Evolutionary conservation across 805 yeast species (phyloP).

Genomic region (Spencermartinsiella europaea): DNA sequence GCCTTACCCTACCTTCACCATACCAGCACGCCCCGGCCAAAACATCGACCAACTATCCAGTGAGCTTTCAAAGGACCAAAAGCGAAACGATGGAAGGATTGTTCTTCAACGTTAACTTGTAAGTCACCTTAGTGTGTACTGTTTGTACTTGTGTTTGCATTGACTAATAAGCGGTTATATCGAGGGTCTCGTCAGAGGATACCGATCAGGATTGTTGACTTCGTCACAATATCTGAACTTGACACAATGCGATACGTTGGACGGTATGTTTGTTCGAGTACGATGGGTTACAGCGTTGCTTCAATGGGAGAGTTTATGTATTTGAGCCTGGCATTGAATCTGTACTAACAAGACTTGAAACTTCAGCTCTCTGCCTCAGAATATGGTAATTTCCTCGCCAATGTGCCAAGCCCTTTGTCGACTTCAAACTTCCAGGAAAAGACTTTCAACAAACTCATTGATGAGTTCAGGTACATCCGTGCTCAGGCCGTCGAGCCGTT

Average conservation of each 20-base stretch:
- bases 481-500: slow-evolving; percentile 79
- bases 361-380: slow-evolving; percentile 93
- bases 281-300: too few species aligned
- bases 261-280: slow-evolving; percentile 31
- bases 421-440: slow-evolving; percentile 82
- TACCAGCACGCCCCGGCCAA: too few species aligned
- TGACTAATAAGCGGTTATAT: slow-evolving; percentile 57
- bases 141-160: too few species aligned
- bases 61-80: too few species aligned
- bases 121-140: slow-evolving; percentile 19
- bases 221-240: slow-evolving; percentile 81
- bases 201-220: slow-evolving; percentile 75
- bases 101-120: slow-evolving; percentile 76
- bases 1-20: too few species aligned
- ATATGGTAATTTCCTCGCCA: slow-evolving; percentile 84
- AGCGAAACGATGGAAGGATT: slow-evolving; percentile 79
- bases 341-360: slow-evolving; percentile 69
- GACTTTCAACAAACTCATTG: slow-evolving; percentile 66
- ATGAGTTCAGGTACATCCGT: slow-evolving; percentile 79
- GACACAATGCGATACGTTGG: slow-evolving; percentile 93
- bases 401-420: slow-evolving; percentile 75
- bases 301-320: too few species aligned
- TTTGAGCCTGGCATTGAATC: not conserved
- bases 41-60: too few species aligned
- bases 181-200: slow-evolving; percentile 94